phyloP scores from a whole-genome alignment of 139 green algal species.

The Chlorella sp. region DNA sequence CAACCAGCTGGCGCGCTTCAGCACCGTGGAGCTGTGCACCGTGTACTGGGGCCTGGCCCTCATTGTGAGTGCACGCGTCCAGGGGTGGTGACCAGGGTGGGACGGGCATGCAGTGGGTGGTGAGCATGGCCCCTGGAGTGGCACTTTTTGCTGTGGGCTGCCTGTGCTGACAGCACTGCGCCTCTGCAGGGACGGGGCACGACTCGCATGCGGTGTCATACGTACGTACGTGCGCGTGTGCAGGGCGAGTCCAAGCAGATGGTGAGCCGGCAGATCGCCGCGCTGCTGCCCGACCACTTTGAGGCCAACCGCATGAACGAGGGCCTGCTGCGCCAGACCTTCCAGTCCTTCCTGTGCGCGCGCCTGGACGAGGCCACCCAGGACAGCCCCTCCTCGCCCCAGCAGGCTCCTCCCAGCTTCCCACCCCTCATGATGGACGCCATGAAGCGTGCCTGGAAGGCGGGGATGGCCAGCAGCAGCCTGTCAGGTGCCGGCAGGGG shows the following conservation, averaged over 20 bases:
- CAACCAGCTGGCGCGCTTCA: background rate
- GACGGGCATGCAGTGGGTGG: no score
- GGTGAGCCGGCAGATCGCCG: background rate
- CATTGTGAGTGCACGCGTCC: conserved; percentile 9
- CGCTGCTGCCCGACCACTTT: conserved; percentile 17
- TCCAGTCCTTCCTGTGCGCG: conserved; percentile 16
- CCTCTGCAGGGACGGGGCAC: no score
- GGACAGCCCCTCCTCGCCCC: background rate
- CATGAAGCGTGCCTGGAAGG: conserved; percentile 20
- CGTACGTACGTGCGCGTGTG: background rate
- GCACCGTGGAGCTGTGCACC: conserved; percentile 17
- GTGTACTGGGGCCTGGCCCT: conserved; percentile 30
- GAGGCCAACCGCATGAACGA: conserved; percentile 3
- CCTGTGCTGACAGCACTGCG: no score
- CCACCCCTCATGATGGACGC: conserved; percentile 13
- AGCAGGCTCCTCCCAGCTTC: conserved; percentile 4
- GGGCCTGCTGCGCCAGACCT: conserved; percentile 15
- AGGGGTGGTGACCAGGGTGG: no score
- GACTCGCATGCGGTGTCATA: no score
- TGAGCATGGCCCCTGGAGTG: no score
- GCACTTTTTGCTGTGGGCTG: no score
- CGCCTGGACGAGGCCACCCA: background rate
- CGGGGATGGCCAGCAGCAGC: no score
- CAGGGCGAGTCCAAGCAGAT: conserved; percentile 6
- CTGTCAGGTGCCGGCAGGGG: no score